These are phyloP conservation scores for Fusarium globosum DNA, from an alignment of 2,329 filamentous ascomycete species.

Conservation along the genomic window DNA sequence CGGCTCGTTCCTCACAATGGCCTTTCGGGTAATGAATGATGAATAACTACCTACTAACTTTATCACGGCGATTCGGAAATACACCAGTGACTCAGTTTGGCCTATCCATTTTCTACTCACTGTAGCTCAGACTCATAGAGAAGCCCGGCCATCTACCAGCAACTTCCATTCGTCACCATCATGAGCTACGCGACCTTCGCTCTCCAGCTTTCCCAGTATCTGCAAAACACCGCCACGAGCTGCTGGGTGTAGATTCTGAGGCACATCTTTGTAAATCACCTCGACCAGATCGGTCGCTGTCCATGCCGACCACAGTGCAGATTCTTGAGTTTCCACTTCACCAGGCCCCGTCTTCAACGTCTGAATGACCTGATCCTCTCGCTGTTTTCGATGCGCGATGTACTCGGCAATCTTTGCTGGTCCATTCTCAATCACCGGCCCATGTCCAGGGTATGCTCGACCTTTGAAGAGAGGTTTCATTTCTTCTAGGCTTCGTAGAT, in stretches of 20 bases:
- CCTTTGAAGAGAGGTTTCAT: conserved; percentile 76
- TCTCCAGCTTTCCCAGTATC: conserved; percentile 81
- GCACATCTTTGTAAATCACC: conserved; percentile 84
- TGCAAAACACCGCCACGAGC: conserved; percentile 81
- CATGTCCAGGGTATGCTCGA: conserved; percentile 88
- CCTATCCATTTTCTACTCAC: neutral
- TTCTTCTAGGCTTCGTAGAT: conserved; percentile 73
- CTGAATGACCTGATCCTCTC: conserved; percentile 81
- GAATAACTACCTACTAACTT: neutral
- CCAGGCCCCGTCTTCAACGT: conserved; percentile 59
- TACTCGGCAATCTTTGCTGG: conserved; percentile 81
- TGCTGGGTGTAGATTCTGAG: conserved; percentile 77
- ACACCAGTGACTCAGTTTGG: neutral
- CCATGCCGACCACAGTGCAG: conserved; percentile 59
- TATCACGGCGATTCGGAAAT: neutral
- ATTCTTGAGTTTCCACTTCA: conserved; percentile 47
- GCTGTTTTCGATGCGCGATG: conserved; percentile 80
- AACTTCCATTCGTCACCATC: conserved; percentile 49
- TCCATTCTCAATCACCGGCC: conserved; percentile 79
- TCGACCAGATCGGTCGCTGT: conserved; percentile 85
- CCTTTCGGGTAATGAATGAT: neutral
- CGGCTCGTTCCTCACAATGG: neutral
- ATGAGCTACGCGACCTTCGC: conserved; percentile 73
- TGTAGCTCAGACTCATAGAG: conserved; percentile 30
- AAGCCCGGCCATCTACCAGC: conserved; percentile 35